Percentiles rank a stretch among this genome's conserved stretches.
Evolutionary conservation across 2,329 filamentous ascomycete species (phyloP).

Genomic region (Botrytis elliptica): DNA sequence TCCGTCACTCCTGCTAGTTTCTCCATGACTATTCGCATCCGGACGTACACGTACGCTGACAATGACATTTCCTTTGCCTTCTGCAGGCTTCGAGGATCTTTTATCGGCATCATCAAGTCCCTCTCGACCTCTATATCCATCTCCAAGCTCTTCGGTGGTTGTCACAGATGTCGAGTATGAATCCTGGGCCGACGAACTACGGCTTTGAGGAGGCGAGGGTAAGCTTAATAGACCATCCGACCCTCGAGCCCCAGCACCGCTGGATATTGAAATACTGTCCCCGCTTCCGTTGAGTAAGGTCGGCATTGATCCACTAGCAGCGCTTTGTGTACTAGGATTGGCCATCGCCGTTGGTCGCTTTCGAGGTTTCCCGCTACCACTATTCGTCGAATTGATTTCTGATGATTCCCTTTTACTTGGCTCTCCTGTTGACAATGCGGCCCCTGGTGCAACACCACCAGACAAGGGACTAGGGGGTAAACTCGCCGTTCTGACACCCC

Average conservation of each 20-base stretch:
- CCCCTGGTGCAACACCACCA: constrained; percentile 41
- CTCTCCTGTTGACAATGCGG: constrained; percentile 27
- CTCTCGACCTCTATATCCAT: constrained; percentile 45
- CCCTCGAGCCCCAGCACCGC: constrained; percentile 59
- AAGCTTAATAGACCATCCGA: constrained; percentile 75
- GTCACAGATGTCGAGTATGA: constrained; percentile 90
- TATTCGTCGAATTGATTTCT: constrained; percentile 30
- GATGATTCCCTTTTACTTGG: constrained; percentile 31
- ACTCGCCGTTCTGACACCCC: constrained; percentile 57
- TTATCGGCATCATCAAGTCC: constrained; percentile 32
- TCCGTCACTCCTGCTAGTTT: constrained; percentile 60
- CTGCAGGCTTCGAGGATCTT: constrained; percentile 52
- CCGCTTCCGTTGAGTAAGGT: constrained; percentile 78
- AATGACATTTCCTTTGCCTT: constrained; percentile 90
- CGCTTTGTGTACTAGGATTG: constrained; percentile 40
- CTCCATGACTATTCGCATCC: constrained; percentile 65
- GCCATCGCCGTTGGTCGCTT: constrained; percentile 37
- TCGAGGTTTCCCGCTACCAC: constrained; percentile 28
- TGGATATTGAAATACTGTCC: constrained; percentile 71
- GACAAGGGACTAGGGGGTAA: constrained; percentile 62
- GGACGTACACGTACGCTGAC: constrained; percentile 94
- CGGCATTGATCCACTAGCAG: constrained; percentile 51
- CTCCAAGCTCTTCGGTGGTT: constrained; percentile 77
- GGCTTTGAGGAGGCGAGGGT: constrained; percentile 80
- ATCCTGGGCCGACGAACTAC: constrained; percentile 87